phyloP scores from a whole-genome alignment of 345 rosid genomes.

The Arabis hirsuta region DNA sequence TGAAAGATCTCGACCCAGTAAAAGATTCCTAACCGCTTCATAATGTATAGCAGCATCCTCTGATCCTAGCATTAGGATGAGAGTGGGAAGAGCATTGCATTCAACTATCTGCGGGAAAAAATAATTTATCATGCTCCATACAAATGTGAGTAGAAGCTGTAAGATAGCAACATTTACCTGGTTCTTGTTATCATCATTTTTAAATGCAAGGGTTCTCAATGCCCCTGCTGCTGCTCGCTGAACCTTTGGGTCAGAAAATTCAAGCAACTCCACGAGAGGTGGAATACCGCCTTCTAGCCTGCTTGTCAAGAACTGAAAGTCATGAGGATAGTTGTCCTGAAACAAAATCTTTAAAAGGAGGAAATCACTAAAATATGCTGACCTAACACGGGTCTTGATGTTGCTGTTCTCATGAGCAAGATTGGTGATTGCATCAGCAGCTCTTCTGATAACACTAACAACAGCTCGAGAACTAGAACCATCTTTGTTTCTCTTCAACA shows the following conservation, averaged over 20 bases:
- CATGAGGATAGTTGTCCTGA: constrained; percentile 33
- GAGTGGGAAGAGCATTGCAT: constrained; percentile 90
- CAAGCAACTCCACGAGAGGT: constrained; percentile 94
- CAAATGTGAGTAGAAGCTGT: constrained; percentile 26
- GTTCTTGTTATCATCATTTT: constrained; percentile 93
- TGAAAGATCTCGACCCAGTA: constrained; percentile 7
- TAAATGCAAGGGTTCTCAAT: constrained; percentile 92
- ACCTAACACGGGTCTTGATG: constrained; percentile 97
- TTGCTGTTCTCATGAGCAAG: constrained; percentile 98
- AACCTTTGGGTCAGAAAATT: constrained; percentile 82
- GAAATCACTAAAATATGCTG: constrained; percentile 41
- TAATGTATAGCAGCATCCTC: constrained; percentile 99
- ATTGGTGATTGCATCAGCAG: constrained; percentile 98
- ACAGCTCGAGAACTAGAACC: constrained; percentile 71
- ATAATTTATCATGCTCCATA: constrained; percentile 17
- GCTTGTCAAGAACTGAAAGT: constrained; percentile 36
- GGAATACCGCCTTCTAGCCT: constrained; percentile 98
- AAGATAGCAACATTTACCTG: constrained; percentile 54
- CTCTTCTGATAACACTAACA: constrained; percentile 89
- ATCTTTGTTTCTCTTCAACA: constrained; percentile 76
- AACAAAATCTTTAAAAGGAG: constrained; percentile 19
- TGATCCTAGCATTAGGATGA: constrained; percentile 91
- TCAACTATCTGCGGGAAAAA: constrained; percentile 76
- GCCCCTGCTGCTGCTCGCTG: constrained; percentile 99
- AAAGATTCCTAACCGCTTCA: constrained; percentile 76